Conservation (phyloP, 768 basidiomycete genomes). For the Tricholomella constricta region DNA sequence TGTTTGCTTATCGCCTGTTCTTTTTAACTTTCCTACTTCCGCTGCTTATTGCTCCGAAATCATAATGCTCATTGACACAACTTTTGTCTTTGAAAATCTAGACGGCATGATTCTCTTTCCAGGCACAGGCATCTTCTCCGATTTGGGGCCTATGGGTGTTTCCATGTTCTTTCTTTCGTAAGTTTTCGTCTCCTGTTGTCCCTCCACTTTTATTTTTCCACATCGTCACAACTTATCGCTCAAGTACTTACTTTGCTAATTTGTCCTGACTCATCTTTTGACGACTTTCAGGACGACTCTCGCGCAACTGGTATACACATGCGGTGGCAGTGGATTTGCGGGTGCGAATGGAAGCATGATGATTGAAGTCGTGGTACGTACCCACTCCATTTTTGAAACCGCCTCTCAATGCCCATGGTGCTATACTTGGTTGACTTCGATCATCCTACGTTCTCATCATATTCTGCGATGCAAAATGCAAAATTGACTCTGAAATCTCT, state of each 20-base stretch:
- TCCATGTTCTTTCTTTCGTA: slow-evolving; percentile 93
- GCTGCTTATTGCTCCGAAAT: background rate
- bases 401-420: too few species aligned
- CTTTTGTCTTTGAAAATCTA: slow-evolving; percentile 24
- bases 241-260: too few species aligned
- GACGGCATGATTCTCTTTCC: slow-evolving; percentile 98
- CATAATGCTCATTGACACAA: background rate
- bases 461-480: background rate
- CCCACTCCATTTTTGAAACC: background rate
- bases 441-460: too few species aligned
- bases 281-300: slow-evolving; percentile 58
- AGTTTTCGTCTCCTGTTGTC: slow-evolving; percentile 23
- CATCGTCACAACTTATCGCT: too few species aligned
- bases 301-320: slow-evolving; percentile 81
- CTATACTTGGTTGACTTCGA: too few species aligned
- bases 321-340: slow-evolving; percentile 87
- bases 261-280: background rate
- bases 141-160: slow-evolving; percentile 86
- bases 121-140: slow-evolving; percentile 72
- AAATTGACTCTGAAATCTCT: background rate
- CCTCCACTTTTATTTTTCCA: slow-evolving; percentile 3
- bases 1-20: background rate
- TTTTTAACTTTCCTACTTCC: background rate
- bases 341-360: slow-evolving; percentile 96
- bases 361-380: slow-evolving; percentile 93